phyloP scores from a whole-genome alignment of 495 filamentous ascomycete species.

The Viridothelium virens region DNA sequence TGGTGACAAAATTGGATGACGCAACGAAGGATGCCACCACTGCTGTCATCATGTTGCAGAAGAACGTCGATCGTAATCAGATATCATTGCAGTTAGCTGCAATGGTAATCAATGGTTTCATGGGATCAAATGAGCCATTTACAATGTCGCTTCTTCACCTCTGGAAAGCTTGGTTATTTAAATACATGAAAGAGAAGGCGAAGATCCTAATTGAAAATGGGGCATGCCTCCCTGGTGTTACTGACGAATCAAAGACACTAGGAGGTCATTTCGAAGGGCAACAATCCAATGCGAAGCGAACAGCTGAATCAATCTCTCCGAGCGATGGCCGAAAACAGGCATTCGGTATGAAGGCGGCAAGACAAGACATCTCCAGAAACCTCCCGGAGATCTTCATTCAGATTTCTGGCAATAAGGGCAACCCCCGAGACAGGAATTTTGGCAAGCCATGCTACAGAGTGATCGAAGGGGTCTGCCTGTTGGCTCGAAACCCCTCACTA shows the following conservation, averaged over 20 bases:
- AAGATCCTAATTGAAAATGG: constrained; percentile 73
- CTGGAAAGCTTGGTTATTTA: constrained; percentile 33
- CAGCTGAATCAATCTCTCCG: no score
- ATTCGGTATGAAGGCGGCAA: no score
- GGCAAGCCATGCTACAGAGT: no score
- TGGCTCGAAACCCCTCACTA: constrained; percentile 89
- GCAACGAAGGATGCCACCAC: constrained; percentile 57
- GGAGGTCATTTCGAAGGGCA: constrained; percentile 53
- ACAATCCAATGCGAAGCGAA: constrained; percentile 28
- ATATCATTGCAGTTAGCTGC: constrained; percentile 63
- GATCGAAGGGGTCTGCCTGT: constrained; percentile 69
- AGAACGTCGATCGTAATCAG: constrained; percentile 75
- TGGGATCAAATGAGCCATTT: constrained; percentile 70
- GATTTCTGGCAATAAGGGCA: no score
- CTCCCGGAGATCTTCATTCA: constrained; percentile 89
- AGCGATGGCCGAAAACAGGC: no score
- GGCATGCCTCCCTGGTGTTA: constrained; percentile 80
- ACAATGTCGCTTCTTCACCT: constrained; percentile 52
- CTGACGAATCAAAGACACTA: constrained; percentile 73
- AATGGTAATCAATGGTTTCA: constrained; percentile 76
- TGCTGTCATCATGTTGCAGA: constrained; percentile 59
- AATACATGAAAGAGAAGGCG: constrained; percentile 81
- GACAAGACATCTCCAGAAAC: constrained; percentile 33
- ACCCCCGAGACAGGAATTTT: no score
- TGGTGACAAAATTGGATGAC: constrained; percentile 55